Evolutionary conservation across 208 protist species (phyloP).

Genomic region (Porcisia hertigi): DNA sequence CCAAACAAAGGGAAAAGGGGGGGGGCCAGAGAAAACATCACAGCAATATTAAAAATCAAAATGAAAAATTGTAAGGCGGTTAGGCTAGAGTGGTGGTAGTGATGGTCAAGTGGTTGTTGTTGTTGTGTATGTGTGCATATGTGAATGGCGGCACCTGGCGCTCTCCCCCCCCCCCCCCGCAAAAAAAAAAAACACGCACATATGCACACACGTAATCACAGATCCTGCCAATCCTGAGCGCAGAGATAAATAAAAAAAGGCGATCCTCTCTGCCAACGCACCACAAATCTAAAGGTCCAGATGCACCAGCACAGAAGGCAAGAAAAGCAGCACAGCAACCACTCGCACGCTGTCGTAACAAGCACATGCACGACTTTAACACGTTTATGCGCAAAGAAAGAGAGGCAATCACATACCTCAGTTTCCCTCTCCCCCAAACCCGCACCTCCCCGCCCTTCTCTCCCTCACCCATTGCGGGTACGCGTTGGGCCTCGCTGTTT

Average conservation of each 20-base stretch:
- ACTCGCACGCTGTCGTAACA: neutral
- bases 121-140: neutral
- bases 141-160: neutral
- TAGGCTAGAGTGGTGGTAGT: no score
- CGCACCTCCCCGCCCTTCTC: neutral
- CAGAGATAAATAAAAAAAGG: neutral
- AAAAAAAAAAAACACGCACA: neutral
- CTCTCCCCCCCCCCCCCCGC: neutral
- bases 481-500: neutral
- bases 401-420: neutral
- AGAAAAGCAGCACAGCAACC: neutral
- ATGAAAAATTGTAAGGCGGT: neutral
- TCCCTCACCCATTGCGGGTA: neutral
- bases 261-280: neutral
- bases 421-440: no score
- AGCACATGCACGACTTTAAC: neutral
- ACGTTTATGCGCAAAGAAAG: neutral
- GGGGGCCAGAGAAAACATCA: neutral
- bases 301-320: neutral
- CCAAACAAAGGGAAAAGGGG: slow-evolving; percentile 14
- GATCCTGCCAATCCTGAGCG: neutral
- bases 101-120: neutral
- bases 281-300: neutral
- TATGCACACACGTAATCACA: neutral
- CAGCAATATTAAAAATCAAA: neutral